Percentiles rank a stretch among this genome's conserved stretches.
phyloP scores from a whole-genome alignment of 108 stramenopile genomes.

The Fistulifera solaris region DNA sequence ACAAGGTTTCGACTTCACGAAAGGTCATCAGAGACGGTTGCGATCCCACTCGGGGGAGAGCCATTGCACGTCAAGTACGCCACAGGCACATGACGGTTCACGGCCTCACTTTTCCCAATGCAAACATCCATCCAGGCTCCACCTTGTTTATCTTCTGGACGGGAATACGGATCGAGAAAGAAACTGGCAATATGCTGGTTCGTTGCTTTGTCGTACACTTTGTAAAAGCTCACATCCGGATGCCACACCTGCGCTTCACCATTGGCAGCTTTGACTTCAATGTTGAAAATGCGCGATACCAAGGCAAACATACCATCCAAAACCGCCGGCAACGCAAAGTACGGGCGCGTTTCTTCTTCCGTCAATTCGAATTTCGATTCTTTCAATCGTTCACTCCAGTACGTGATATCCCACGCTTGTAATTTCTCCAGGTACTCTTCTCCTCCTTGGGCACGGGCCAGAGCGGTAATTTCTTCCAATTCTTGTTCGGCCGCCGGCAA shows the following conservation, averaged over 20 bases:
- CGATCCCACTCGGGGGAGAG: slow-evolving; percentile 90
- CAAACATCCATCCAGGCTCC: slow-evolving; percentile 97
- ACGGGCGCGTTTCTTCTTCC: slow-evolving; percentile 95
- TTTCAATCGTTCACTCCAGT: slow-evolving; percentile 93
- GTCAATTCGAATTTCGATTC: slow-evolving; percentile 89
- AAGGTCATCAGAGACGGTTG: slow-evolving; percentile 98
- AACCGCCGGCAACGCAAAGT: slow-evolving; percentile 91
- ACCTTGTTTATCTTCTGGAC: slow-evolving; percentile 94
- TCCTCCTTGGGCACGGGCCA: slow-evolving; percentile 71
- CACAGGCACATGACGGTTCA: slow-evolving; percentile 79
- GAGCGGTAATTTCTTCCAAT: slow-evolving; percentile 75
- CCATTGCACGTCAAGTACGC: slow-evolving; percentile 99
- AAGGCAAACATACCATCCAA: slow-evolving; percentile 91
- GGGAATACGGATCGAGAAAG: slow-evolving; percentile 93
- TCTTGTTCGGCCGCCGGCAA: slow-evolving; percentile 88
- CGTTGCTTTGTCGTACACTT: slow-evolving; percentile 74
- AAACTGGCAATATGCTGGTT: slow-evolving; percentile 92
- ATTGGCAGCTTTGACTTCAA: slow-evolving; percentile 77
- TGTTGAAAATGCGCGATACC: slow-evolving; percentile 84
- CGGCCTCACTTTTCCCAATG: slow-evolving; percentile 80
- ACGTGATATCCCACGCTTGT: slow-evolving; percentile 86
- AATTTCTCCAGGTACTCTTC: slow-evolving; percentile 76
- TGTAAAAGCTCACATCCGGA: slow-evolving; percentile 91
- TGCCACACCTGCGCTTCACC: slow-evolving; percentile 94
- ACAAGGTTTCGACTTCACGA: slow-evolving; percentile 95